Conservation (phyloP, 352 stramenopile species). For the Phytophthora gonapodyides region DNA sequence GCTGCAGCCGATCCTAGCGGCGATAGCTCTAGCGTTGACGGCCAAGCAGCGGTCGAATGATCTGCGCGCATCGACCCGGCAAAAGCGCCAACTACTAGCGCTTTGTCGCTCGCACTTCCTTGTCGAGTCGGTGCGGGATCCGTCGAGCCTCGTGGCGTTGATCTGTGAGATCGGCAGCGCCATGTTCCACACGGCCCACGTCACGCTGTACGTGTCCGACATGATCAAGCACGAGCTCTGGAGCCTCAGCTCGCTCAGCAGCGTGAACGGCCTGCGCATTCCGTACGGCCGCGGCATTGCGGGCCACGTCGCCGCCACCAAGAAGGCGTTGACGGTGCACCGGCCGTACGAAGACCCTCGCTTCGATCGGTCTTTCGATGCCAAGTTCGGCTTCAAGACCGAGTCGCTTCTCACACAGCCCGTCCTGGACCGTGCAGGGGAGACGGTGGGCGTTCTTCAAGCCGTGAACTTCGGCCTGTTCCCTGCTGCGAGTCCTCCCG, state of each 20-base stretch:
- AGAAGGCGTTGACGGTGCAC: conserved; percentile 60
- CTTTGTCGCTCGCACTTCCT: conserved; percentile 71
- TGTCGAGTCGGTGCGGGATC: conserved; percentile 71
- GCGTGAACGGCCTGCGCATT: conserved; percentile 76
- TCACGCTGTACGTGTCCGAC: conserved; percentile 78
- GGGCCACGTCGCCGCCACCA: conserved; percentile 63
- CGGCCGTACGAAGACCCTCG: conserved; percentile 79
- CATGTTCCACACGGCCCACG: conserved; percentile 71
- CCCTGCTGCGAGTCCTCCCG: conserved; percentile 50
- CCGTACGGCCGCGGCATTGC: conserved; percentile 78
- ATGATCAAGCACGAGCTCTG: conserved; percentile 78
- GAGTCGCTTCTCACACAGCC: conserved; percentile 77
- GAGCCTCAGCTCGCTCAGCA: conserved; percentile 71
- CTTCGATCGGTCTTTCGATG: conserved; percentile 83
- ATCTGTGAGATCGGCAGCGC: conserved; percentile 71
- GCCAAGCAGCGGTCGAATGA: conserved; percentile 65
- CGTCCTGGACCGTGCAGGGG: conserved; percentile 65
- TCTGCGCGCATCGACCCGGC: conserved; percentile 55
- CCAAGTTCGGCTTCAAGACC: conserved; percentile 85
- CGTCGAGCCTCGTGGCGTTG: conserved; percentile 69
- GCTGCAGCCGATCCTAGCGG: conserved; percentile 58
- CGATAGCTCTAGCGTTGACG: conserved; percentile 49
- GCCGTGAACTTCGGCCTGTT: conserved; percentile 64
- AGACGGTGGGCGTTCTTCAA: conserved; percentile 71
- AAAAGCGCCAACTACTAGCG: conserved; percentile 72